Evolutionary conservation across 75 land plant genomes (phyloP).

Genomic region (Gnetum montanum): DNA sequence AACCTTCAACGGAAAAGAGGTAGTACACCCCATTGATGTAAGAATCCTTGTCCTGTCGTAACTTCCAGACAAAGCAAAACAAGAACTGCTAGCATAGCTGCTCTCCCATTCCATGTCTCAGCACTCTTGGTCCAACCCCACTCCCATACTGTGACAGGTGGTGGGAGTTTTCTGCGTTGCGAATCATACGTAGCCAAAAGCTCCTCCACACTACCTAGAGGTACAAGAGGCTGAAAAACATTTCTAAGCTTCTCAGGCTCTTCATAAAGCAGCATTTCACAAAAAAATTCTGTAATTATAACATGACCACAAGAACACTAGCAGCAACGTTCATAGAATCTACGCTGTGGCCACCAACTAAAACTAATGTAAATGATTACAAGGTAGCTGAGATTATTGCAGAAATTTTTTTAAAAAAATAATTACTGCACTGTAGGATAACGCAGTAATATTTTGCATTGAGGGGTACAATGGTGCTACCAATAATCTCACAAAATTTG

Average conservation of each 20-base stretch:
- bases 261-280: not conserved
- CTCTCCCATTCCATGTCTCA: conserved; percentile 99
- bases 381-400: no score
- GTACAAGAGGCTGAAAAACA: conserved; percentile 87
- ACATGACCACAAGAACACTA: not conserved
- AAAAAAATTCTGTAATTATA: not conserved
- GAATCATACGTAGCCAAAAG: conserved; percentile 93
- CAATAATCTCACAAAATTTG: no score
- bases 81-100: conserved; percentile 95
- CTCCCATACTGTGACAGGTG: conserved; percentile 98
- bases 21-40: conserved; percentile 90
- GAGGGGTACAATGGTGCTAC: no score
- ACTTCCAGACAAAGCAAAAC: conserved; percentile 72
- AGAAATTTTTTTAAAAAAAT: no score
- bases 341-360: not conserved
- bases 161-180: conserved; percentile 86
- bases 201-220: conserved; percentile 96
- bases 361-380: no score
- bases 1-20: conserved; percentile 49
- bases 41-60: conserved; percentile 84
- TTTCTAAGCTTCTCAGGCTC: no score
- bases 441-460: no score
- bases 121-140: conserved; percentile 99
- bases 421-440: no score
- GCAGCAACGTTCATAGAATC: not conserved